Evolutionary conservation across 2,329 filamentous ascomycete species (phyloP).

Genomic region (Pseudopithomyces maydicus): DNA sequence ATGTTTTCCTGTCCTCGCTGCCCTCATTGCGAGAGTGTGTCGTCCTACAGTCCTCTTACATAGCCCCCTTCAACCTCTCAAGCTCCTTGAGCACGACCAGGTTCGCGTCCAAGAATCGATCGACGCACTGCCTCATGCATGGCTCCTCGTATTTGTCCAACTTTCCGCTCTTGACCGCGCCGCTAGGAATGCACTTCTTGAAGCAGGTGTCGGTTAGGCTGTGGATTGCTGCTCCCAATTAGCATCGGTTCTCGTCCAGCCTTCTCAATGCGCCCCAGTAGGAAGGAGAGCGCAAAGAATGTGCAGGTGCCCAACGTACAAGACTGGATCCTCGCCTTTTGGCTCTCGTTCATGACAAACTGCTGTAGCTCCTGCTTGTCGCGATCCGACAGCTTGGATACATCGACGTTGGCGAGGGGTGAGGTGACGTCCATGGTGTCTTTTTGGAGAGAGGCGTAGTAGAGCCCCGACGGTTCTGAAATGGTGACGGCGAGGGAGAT

Average conservation of each 20-base stretch:
- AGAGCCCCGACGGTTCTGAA: background rate
- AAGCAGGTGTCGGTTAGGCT: constrained; percentile 80
- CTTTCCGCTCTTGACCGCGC: constrained; percentile 70
- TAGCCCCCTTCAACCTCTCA: constrained; percentile 59
- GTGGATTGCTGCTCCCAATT: constrained; percentile 59
- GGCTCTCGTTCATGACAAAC: constrained; percentile 81
- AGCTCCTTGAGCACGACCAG: constrained; percentile 83
- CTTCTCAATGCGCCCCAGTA: background rate
- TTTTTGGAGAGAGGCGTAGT: constrained; percentile 2
- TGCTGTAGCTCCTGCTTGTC: constrained; percentile 89
- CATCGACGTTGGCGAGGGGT: constrained; percentile 58
- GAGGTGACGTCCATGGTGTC: constrained; percentile 42
- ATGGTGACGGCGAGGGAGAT: background rate
- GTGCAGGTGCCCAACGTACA: constrained; percentile 22
- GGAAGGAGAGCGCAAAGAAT: background rate
- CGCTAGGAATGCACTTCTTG: constrained; percentile 85
- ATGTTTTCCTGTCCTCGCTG: too few species aligned
- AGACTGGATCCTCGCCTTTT: constrained; percentile 75
- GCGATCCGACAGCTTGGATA: constrained; percentile 75
- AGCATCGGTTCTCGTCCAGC: background rate
- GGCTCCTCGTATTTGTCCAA: constrained; percentile 79
- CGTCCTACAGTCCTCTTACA: background rate
- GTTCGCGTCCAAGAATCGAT: constrained; percentile 90
- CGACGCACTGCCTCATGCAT: constrained; percentile 91
- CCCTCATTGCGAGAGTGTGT: background rate